These are phyloP conservation scores for Mycothermus thermophilus DNA, from an alignment of 495 filamentous ascomycete species.

Conservation along the genomic window DNA sequence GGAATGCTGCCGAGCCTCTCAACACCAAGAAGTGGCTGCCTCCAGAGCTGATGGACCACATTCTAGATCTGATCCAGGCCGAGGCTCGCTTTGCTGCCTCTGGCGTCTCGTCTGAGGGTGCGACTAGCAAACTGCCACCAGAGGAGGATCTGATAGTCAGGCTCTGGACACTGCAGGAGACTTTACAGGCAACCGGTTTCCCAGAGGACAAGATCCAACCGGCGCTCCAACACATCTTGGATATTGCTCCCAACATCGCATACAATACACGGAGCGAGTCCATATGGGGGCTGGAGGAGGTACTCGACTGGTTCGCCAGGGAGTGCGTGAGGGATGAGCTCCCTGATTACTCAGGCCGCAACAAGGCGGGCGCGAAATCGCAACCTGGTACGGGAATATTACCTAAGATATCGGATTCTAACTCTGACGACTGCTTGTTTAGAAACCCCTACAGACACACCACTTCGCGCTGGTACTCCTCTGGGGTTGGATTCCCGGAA, in stretches of 20 bases:
- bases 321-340: conserved; percentile 54
- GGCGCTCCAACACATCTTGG: conserved; percentile 50
- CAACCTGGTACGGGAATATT: conserved; percentile 17
- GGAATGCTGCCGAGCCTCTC: conserved; percentile 55
- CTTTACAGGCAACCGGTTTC: conserved; percentile 55
- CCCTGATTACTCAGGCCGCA: conserved; percentile 48
- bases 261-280: conserved; percentile 42
- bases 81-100: conserved; percentile 37
- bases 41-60: conserved; percentile 58
- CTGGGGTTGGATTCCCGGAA: conserved; percentile 20
- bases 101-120: conserved; percentile 25
- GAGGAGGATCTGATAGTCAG: conserved; percentile 64
- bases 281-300: conserved; percentile 74
- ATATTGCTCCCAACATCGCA: conserved; percentile 39
- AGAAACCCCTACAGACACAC: conserved; percentile 35
- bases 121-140: conserved; percentile 28
- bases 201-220: conserved; percentile 45
- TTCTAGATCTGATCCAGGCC: conserved; percentile 46
- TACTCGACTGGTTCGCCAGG: conserved; percentile 73
- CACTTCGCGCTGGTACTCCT: conserved; percentile 35
- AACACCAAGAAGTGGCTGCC: conserved; percentile 67
- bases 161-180: conserved; percentile 68
- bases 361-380: conserved; percentile 19
- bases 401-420: not conserved
- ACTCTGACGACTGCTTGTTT: conserved; percentile 1